Conservation (phyloP, 192 early-diverging fungal genomes). For the Lobosporangium transversale region DNA sequence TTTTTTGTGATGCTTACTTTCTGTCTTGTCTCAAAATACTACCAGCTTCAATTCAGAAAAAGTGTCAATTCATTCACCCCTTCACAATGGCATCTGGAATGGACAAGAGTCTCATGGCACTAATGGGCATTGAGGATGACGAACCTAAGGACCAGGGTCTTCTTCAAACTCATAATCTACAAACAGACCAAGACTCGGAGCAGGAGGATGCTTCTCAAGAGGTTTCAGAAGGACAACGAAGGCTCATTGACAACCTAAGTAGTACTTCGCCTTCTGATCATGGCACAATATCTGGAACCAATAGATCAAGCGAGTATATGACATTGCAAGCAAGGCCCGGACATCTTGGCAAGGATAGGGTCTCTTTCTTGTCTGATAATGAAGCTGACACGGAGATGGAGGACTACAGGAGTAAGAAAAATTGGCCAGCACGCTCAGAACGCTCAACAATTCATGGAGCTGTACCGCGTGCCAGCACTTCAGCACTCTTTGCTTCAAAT, state of each 20-base stretch:
- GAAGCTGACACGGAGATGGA: neutral
- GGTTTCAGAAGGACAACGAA: neutral
- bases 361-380: neutral
- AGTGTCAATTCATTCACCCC: too few relatives aligned
- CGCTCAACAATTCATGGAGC: neutral
- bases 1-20: too few relatives aligned
- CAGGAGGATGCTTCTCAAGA: neutral
- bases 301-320: neutral
- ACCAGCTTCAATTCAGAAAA: too few relatives aligned
- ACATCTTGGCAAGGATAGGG: neutral
- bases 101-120: slow-evolving; percentile 48
- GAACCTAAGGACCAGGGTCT: slow-evolving; percentile 9
- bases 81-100: slow-evolving; percentile 35
- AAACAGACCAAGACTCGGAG: neutral
- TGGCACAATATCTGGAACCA: neutral
- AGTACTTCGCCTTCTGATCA: neutral
- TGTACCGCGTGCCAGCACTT: neutral
- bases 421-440: neutral
- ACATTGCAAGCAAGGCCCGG: neutral
- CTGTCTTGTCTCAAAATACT: too few relatives aligned
- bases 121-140: slow-evolving; percentile 51
- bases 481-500: too few relatives aligned
- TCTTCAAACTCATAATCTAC: neutral
- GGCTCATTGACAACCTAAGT: neutral
- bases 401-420: neutral